phyloP scores from a whole-genome alignment of 805 yeast species.

The Candida berthetii region DNA sequence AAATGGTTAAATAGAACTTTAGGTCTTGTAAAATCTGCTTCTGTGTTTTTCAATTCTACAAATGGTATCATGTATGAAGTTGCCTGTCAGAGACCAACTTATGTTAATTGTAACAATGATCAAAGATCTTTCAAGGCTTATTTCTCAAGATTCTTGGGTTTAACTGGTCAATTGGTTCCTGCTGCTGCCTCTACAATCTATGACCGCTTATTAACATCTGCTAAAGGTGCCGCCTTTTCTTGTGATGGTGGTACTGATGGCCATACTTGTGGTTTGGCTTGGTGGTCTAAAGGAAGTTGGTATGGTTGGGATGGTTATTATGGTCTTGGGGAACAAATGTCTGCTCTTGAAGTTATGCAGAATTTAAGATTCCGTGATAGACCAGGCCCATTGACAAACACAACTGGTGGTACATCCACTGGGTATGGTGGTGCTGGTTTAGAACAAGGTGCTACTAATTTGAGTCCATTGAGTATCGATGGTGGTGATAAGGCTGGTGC shows the following conservation, averaged over 20 bases:
- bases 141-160: slow-evolving; percentile 58
- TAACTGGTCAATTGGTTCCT: slow-evolving; percentile 57
- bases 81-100: slow-evolving; percentile 52
- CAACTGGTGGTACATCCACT: slow-evolving; percentile 57
- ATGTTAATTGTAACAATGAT: slow-evolving; percentile 54
- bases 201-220: slow-evolving; percentile 41
- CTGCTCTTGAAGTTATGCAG: slow-evolving; percentile 58
- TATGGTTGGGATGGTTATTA: slow-evolving; percentile 58
- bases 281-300: slow-evolving; percentile 33
- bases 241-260: slow-evolving; percentile 81
- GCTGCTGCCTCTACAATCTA: slow-evolving; percentile 40
- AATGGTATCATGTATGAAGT: slow-evolving; percentile 53
- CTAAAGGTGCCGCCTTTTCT: slow-evolving; percentile 67
- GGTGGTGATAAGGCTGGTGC: slow-evolving; percentile 57
- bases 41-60: slow-evolving; percentile 49
- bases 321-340: slow-evolving; percentile 84
- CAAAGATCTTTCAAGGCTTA: slow-evolving; percentile 73
- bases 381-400: slow-evolving; percentile 53
- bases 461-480: slow-evolving; percentile 30
- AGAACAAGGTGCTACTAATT: slow-evolving; percentile 25
- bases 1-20: slow-evolving; percentile 53
- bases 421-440: slow-evolving; percentile 66
- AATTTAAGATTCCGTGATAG: slow-evolving; percentile 26
- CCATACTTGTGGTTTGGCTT: slow-evolving; percentile 74
- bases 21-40: slow-evolving; percentile 38